Conservation (phyloP, 371 early-diverging fungal species). For the Rhizopus arrhizus region DNA sequence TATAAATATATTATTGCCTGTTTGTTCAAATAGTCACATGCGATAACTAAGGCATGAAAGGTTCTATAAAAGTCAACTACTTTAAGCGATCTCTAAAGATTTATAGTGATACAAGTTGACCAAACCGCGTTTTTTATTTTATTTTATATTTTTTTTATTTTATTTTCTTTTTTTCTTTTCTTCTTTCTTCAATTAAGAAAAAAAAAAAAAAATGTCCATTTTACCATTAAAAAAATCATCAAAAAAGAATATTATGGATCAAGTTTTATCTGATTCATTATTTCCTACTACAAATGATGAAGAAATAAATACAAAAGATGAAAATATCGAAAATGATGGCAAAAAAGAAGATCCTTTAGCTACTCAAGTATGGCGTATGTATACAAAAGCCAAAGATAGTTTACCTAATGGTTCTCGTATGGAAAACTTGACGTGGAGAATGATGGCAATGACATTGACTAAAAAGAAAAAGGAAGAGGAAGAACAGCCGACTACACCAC, state of each 20-base stretch:
- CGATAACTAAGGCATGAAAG: conserved; percentile 30
- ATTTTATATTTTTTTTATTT: conserved; percentile 1
- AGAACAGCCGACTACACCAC: conserved; percentile 6
- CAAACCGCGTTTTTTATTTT: conserved; percentile 3
- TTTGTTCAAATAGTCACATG: conserved; percentile 24
- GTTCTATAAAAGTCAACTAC: conserved; percentile 19
- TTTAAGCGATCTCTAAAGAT: conserved; percentile 9
- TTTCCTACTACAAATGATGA: conserved; percentile 10
- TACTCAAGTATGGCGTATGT: conserved; percentile 69
- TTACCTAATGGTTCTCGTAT: conserved; percentile 66
- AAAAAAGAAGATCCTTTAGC: conserved; percentile 60
- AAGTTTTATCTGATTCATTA: conserved; percentile 28
- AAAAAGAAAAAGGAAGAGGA: conserved; percentile 36
- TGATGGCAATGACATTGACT: conserved; percentile 68
- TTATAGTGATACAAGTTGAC: conserved; percentile 20
- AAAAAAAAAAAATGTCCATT: conserved; percentile 18
- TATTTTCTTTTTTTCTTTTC: conserved; percentile 1
- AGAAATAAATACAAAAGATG: not conserved
- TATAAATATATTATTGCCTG: not conserved
- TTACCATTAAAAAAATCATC: conserved; percentile 14
- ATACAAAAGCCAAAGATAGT: conserved; percentile 70
- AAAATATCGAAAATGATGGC: conserved; percentile 23
- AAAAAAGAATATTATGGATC: conserved; percentile 19
- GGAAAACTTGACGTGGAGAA: conserved; percentile 74
- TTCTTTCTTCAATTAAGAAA: not conserved